A percentile compares a stretch with the other conserved stretches of the same genome.
Evolutionary conservation across 1,139 yeast genomes (phyloP).

Genomic region (Sporopachydermia cereana): DNA sequence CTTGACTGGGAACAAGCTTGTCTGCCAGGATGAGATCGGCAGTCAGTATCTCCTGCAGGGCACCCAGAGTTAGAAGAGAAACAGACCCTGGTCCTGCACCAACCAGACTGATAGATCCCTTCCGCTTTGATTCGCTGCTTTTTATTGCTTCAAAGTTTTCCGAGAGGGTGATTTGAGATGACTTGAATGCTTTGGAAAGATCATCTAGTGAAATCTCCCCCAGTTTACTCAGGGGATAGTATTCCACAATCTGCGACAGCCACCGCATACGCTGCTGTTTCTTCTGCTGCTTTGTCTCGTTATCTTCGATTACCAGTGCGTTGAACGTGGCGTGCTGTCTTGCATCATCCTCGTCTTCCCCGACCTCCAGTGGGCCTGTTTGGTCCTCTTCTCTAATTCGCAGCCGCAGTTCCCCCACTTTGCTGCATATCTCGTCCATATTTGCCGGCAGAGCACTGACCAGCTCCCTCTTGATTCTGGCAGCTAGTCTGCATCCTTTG

Average conservation of each 20-base stretch:
- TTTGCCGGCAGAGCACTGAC: conserved; percentile 54
- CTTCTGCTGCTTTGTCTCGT: conserved; percentile 34
- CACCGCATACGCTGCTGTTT: conserved; percentile 63
- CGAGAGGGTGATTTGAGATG: conserved; percentile 5
- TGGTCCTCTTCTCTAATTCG: conserved; percentile 44
- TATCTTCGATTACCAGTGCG: conserved; percentile 48
- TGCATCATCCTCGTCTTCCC: conserved; percentile 62
- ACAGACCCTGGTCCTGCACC: conserved; percentile 95
- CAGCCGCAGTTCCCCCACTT: conserved; percentile 55
- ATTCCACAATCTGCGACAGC: conserved; percentile 85
- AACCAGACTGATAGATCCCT: conserved; percentile 62
- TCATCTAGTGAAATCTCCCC: conserved; percentile 47
- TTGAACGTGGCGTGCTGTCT: conserved; percentile 48
- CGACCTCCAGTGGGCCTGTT: conserved; percentile 26
- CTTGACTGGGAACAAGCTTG: conserved; percentile 84
- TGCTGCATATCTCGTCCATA: conserved; percentile 55
- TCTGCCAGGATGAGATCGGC: conserved; percentile 87
- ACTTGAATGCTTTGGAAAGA: conserved; percentile 32
- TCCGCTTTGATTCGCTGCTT: conserved; percentile 11
- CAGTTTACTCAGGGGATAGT: conserved; percentile 64
- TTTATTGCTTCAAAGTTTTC: not conserved
- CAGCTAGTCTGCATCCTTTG: conserved; percentile 81
- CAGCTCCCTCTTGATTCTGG: conserved; percentile 66
- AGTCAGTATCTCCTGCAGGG: conserved; percentile 62
- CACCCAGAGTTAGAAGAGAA: conserved; percentile 74